These are phyloP conservation scores for Exophiala mesophila DNA, from an alignment of 2,329 filamentous ascomycete species.

Conservation along the genomic window DNA sequence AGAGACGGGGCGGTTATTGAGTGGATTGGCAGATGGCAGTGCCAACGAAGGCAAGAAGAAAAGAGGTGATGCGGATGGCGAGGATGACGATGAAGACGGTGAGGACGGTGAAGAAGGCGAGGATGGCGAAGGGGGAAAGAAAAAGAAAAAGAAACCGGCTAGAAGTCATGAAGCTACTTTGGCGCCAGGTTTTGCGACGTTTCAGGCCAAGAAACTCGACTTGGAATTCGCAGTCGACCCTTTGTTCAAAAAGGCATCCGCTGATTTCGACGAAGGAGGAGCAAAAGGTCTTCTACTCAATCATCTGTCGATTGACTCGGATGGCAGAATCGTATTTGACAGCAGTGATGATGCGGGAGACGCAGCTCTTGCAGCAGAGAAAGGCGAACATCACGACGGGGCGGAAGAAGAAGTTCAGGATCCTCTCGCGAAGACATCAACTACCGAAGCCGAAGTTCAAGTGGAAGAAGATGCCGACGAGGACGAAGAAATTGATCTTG, in stretches of 20 bases:
- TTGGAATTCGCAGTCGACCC: conserved; percentile 95
- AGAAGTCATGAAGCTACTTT: conserved; percentile 90
- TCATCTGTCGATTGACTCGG: conserved; percentile 88
- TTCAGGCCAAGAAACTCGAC: conserved; percentile 96
- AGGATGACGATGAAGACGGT: conserved; percentile 60
- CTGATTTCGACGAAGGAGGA: conserved; percentile 96
- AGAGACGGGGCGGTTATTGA: conserved; percentile 90
- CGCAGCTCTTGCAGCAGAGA: conserved; percentile 36
- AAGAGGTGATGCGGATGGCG: conserved; percentile 61
- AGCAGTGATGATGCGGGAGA: conserved; percentile 81
- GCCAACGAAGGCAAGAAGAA: conserved; percentile 64
- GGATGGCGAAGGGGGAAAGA: conserved; percentile 46
- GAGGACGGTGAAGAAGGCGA: conserved; percentile 50
- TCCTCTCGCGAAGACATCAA: conserved; percentile 28
- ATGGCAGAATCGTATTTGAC: conserved; percentile 94
- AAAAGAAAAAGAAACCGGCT: conserved; percentile 69
- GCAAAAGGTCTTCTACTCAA: conserved; percentile 93
- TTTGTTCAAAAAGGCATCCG: conserved; percentile 97
- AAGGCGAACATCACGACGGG: conserved; percentile 23
- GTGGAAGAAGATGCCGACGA: conserved; percentile 40
- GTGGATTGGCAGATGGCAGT: conserved; percentile 73
- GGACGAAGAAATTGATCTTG: conserved; percentile 73
- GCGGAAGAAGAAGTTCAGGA: conserved; percentile 31
- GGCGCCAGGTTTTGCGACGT: conserved; percentile 76
- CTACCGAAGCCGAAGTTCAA: conserved; percentile 34